Percentiles rank a stretch among this genome's conserved stretches.
phyloP scores from a whole-genome alignment of 129 eudicot genomes.

The Centella asiatica region DNA sequence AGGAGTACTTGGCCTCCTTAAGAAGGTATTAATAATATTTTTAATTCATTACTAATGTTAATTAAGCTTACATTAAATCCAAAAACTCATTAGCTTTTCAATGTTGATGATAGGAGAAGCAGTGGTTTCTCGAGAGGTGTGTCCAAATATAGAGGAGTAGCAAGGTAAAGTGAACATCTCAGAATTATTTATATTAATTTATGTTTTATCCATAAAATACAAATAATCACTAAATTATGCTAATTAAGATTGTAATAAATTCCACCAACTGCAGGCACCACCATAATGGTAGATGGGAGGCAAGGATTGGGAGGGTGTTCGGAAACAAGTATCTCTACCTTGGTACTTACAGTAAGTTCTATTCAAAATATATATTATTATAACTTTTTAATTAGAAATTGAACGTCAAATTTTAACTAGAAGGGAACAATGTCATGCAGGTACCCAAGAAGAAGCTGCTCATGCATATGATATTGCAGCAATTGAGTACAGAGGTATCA shows the following conservation, averaged over 20 bases:
- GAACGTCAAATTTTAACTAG: neutral
- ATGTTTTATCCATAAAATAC: neutral
- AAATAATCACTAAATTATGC: neutral
- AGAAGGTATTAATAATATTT: slow-evolving; percentile 43
- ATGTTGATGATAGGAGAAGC: slow-evolving; percentile 44
- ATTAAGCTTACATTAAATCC: neutral
- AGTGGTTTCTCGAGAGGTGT: slow-evolving; percentile 89
- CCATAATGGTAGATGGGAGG: slow-evolving; percentile 90
- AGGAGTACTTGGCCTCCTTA: slow-evolving; percentile 73
- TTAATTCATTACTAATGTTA: neutral
- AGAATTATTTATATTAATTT: neutral
- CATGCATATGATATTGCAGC: slow-evolving; percentile 81
- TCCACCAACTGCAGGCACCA: slow-evolving; percentile 46
- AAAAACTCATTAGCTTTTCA: slow-evolving; percentile 9
- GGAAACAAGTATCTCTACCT: slow-evolving; percentile 78
- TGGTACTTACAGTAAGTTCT: slow-evolving; percentile 62
- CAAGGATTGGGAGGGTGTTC: slow-evolving; percentile 79
- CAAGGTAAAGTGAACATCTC: slow-evolving; percentile 36
- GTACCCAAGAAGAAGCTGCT: slow-evolving; percentile 56
- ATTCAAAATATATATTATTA: neutral
- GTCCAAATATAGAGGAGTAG: slow-evolving; percentile 84
- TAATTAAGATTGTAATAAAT: neutral
- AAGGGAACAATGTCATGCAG: neutral
- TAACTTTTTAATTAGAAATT: neutral
- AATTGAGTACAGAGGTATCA: slow-evolving; percentile 68